Conservation (phyloP, 1,284 basidiomycete species). For the Xerocomus amazonicus region DNA sequence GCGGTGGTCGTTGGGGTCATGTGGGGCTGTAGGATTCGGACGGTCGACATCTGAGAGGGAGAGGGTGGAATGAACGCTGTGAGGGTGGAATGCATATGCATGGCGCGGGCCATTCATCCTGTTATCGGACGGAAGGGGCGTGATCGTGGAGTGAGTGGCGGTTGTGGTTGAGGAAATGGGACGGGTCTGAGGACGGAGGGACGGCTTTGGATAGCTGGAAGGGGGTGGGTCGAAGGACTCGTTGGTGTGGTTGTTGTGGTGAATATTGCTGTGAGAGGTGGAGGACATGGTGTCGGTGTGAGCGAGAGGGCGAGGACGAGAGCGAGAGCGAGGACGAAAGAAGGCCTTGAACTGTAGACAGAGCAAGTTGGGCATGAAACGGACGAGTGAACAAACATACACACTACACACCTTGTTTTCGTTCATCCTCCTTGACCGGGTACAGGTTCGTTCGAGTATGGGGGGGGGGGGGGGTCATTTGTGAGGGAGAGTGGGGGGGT, state of each 20-base stretch:
- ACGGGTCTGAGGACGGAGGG: conserved; percentile 50
- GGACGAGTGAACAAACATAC: too few species aligned
- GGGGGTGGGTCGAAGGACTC: conserved; percentile 12
- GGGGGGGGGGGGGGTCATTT: not conserved
- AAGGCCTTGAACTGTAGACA: conserved; percentile 45
- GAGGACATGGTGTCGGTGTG: conserved; percentile 12
- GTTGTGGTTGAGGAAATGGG: conserved; percentile 63
- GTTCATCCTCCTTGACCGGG: not conserved
- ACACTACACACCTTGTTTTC: conserved; percentile 38
- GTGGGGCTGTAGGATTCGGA: conserved; percentile 13
- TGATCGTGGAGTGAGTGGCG: conserved; percentile 55
- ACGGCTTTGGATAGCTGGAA: conserved; percentile 39
- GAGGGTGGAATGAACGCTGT: conserved; percentile 11
- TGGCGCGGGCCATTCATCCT: conserved; percentile 16
- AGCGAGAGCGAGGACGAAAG: conserved; percentile 51
- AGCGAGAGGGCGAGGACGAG: conserved; percentile 8
- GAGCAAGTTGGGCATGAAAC: not conserved
- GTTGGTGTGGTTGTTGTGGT: conserved; percentile 14
- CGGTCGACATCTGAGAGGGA: conserved; percentile 22
- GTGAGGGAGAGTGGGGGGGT: too few species aligned
- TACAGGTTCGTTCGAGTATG: not conserved
- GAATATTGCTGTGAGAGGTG: conserved; percentile 5
- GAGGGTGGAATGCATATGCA: conserved; percentile 16
- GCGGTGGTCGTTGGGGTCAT: conserved; percentile 22
- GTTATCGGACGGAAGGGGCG: conserved; percentile 47